Base-by-base conservation (phyloP, 2,329 filamentous ascomycete genomes). In the Fusarium fracticaudum region DNA sequence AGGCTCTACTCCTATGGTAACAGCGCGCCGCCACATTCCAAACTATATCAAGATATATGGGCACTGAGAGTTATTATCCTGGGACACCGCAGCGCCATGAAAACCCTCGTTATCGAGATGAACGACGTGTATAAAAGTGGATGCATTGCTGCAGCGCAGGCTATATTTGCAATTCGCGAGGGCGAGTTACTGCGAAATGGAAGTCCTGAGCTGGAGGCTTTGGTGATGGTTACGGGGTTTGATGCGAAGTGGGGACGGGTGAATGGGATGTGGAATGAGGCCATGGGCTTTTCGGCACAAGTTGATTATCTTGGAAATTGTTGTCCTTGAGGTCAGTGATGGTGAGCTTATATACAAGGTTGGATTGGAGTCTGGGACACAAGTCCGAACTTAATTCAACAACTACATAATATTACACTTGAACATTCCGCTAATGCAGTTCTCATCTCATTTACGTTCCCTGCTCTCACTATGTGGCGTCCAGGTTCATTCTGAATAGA, bases 381-480 rank as follows among this genome's bases (percentile, higher is more conserved):
- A 10, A 6, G 12, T 47, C 24, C 4, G 3, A 26, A 6, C 7
- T 0, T 18, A 13, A 8, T 8, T 8, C 20, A 6, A 13, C 4
- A 26, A 18, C 17, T 26, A 1, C 6, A 26, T 26, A 0, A 13
- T 11, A 18, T 13, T 6, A 12, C n/a, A 13, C 11, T 8, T 13
- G 2, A 18, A 18, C 11, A 24, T 51, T 7, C 3, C 8, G 8
- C 15, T 10, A 12, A 33, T 10, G 0, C 15, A 24, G 18, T 8
- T 8, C 11, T 12, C 8, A n/a, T 31, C 45, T n/a, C 12, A 4
- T 3, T 22, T 2, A 29, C 1, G 11, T 12, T 29, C 6, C 20
- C 26, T 17, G 3, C 3, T 8, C 20, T 31, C 9, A 2, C 4
- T 6, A 1, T 17, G 11, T 48, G 0, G 5, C 9, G 9, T 7